phyloP scores from a whole-genome alignment of 352 stramenopile genomes.

The Phytophthora vignae region DNA sequence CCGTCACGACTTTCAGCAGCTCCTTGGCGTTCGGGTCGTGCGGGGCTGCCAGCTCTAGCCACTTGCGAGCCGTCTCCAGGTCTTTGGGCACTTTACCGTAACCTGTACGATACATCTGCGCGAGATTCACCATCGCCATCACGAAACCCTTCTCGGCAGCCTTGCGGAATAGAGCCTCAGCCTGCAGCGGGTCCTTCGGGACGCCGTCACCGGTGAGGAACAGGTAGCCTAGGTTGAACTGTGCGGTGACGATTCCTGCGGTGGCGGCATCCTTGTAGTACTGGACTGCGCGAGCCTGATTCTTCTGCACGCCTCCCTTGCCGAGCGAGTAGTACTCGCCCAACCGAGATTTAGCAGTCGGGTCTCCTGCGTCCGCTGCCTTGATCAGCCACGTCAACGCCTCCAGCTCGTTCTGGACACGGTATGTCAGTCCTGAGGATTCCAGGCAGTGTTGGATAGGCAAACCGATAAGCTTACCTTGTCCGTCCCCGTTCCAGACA shows the following conservation, averaged over 20 bases:
- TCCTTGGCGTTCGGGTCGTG: slow-evolving; percentile 85
- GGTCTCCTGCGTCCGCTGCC: slow-evolving; percentile 77
- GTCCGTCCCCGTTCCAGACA: slow-evolving; percentile 62
- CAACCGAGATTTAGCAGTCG: slow-evolving; percentile 74
- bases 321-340: slow-evolving; percentile 81
- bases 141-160: slow-evolving; percentile 83
- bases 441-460: background rate
- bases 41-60: slow-evolving; percentile 78
- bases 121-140: slow-evolving; percentile 90
- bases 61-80: slow-evolving; percentile 68
- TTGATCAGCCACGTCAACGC: slow-evolving; percentile 79
- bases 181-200: slow-evolving; percentile 59
- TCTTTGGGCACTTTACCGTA: slow-evolving; percentile 76
- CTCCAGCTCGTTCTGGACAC: slow-evolving; percentile 67
- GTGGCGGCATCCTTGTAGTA: slow-evolving; percentile 77
- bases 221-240: slow-evolving; percentile 85
- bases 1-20: slow-evolving; percentile 53
- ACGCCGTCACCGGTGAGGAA: slow-evolving; percentile 77
- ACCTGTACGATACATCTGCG: slow-evolving; percentile 83
- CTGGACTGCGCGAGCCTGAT: slow-evolving; percentile 62
- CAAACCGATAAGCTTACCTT: slow-evolving; percentile 51
- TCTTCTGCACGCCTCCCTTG: slow-evolving; percentile 53
- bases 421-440: background rate
- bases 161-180: slow-evolving; percentile 76
- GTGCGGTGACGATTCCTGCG: slow-evolving; percentile 63